Evolutionary conservation across 2,329 filamentous ascomycete genomes (phyloP).

Genomic region (Madurella fahalii): DNA sequence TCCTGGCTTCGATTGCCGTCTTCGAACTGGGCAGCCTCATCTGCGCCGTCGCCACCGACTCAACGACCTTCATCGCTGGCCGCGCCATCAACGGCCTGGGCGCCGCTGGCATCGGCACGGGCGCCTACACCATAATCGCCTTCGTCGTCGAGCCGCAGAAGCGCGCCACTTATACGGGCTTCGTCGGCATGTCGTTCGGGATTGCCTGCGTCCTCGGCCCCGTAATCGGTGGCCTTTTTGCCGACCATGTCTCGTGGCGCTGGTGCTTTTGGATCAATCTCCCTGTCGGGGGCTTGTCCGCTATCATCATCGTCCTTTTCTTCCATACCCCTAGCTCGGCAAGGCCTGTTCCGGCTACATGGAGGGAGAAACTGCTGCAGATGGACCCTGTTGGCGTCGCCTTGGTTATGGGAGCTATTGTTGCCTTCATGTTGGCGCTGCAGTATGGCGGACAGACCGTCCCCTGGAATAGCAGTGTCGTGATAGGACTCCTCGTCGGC

Average conservation of each 20-base stretch:
- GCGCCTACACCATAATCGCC: conserved; percentile 20
- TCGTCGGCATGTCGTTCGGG: conserved; percentile 8
- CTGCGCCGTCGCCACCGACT: conserved; percentile 36
- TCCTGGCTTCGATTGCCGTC: conserved; percentile 35
- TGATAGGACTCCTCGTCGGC: no score
- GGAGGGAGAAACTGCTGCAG: background rate
- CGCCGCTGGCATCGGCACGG: conserved; percentile 18
- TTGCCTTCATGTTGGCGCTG: background rate
- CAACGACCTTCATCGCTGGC: conserved; percentile 21
- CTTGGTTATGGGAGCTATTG: background rate
- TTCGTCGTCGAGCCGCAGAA: conserved; percentile 8
- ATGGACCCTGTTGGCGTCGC: background rate
- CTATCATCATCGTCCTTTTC: conserved; percentile 29
- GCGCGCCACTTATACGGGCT: conserved; percentile 3
- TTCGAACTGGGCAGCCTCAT: conserved; percentile 45
- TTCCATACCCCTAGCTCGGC: conserved; percentile 28
- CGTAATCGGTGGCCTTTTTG: conserved; percentile 13
- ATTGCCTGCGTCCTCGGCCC: conserved; percentile 10
- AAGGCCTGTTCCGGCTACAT: background rate
- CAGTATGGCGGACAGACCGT: background rate
- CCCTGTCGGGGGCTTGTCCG: conserved; percentile 29
- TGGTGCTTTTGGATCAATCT: conserved; percentile 22
- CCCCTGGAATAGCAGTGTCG: background rate
- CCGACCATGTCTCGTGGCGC: conserved; percentile 7
- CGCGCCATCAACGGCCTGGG: conserved; percentile 17